phyloP scores from a whole-genome alignment of 1,139 yeast genomes.

The Suhomyces kunorum region DNA sequence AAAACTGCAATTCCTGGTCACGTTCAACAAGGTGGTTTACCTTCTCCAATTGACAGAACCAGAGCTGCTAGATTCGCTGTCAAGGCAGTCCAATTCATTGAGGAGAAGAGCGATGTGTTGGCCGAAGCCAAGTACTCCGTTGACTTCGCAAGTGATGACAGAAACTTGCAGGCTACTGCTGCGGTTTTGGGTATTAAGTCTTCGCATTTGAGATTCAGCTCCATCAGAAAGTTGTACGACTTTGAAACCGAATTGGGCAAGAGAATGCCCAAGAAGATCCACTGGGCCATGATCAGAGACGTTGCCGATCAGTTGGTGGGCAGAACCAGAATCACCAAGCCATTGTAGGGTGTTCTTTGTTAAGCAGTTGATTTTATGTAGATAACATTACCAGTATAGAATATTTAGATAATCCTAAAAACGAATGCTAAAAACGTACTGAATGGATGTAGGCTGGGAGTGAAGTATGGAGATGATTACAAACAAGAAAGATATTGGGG shows the following conservation, averaged over 20 bases:
- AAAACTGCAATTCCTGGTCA: slow-evolving; percentile 82
- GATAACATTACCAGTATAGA: not conserved
- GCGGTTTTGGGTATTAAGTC: slow-evolving; percentile 84
- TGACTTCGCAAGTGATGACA: slow-evolving; percentile 39
- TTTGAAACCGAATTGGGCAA: slow-evolving; percentile 75
- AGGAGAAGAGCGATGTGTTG: slow-evolving; percentile 36
- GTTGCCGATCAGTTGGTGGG: slow-evolving; percentile 88
- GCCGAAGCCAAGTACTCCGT: slow-evolving; percentile 27
- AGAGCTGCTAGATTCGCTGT: slow-evolving; percentile 70
- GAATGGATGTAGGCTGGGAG: too few species aligned
- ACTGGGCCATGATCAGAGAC: slow-evolving; percentile 75
- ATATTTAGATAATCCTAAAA: not conserved
- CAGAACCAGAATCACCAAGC: slow-evolving; percentile 39
- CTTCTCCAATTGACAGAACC: slow-evolving; percentile 76
- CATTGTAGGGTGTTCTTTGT: not conserved
- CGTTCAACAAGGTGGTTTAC: slow-evolving; percentile 81
- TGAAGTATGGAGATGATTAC: too few species aligned
- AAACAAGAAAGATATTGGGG: too few species aligned
- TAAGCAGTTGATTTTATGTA: not conserved
- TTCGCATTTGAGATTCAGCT: slow-evolving; percentile 72
- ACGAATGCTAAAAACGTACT: not conserved
- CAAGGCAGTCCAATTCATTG: slow-evolving; percentile 69
- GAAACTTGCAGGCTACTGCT: slow-evolving; percentile 58
- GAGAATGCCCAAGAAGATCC: slow-evolving; percentile 87
- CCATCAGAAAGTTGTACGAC: slow-evolving; percentile 76